Evolutionary conservation across 257 asterid species (phyloP), one percentile per base, ranked within the genome.

Genomic region (Voacanga thouarsii): DNA sequence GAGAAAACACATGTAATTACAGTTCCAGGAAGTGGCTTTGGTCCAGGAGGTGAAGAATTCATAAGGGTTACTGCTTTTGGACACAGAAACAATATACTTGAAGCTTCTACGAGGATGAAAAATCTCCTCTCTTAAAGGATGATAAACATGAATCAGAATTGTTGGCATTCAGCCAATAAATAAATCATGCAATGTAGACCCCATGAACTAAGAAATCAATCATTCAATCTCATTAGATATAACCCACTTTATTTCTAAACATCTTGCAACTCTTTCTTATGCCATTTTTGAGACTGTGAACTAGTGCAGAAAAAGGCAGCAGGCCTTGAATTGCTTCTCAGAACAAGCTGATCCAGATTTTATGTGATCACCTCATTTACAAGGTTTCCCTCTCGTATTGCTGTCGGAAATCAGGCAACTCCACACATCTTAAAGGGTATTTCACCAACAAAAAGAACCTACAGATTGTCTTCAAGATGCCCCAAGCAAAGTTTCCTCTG

Each of bases 21-120:
- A 51, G 91, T 89, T 77, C 98, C 98, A 23, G 98, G 97, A 44
- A 91, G 90, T 71, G 97, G 98, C 37, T 94, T 94, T 79, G 98
- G 98, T 56, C 98, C 98, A 21, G 94, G 87, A 51, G 98, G 98
- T 30, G 92, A 90, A 87, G 97, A 87, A 75, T 94, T 88, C 68
- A 86, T 90, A 56, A 86, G 98, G 83, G 88, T 94, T 74, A 84
- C 96, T 50, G 97, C 97, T 57, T 92, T 94, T 59, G 97, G 97
- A 47, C 92, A 79, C 76, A 88, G 96, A 86, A 89, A 90, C 26
- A 79, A 78, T 33, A 88, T 92, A 60, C 74, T 89, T 5, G 97
- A 94, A 83, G 98, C 98, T 80, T 87, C 96, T 30, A 83, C 41
- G 63, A 91, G 97, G 83, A 87, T 93, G 67, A 87, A 75, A 81